These are phyloP conservation scores for Mucor saturninus DNA, from an alignment of 371 early-diverging fungal species.

Conservation along the genomic window DNA sequence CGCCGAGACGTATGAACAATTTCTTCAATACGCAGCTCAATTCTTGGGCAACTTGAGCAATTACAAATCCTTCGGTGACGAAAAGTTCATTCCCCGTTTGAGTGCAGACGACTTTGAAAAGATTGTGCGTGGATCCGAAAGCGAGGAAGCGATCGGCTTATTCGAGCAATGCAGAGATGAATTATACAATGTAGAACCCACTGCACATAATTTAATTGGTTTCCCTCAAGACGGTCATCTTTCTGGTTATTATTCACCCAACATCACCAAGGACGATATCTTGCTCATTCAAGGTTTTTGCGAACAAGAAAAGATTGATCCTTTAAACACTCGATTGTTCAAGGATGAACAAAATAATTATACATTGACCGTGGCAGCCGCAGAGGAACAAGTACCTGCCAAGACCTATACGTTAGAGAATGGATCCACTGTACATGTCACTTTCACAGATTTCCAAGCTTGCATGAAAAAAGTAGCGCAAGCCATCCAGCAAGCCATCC, in stretches of 20 bases:
- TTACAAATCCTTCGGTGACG: constrained; percentile 68
- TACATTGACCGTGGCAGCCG: constrained; percentile 46
- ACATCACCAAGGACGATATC: constrained; percentile 60
- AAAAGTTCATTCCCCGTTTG: constrained; percentile 66
- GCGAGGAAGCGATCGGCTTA: constrained; percentile 27
- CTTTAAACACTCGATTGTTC: constrained; percentile 53
- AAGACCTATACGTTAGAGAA: constrained; percentile 29
- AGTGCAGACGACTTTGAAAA: constrained; percentile 37
- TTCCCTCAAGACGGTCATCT: constrained; percentile 67
- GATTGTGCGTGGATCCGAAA: constrained; percentile 43
- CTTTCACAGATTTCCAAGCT: constrained; percentile 54
- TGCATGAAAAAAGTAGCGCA: constrained; percentile 51
- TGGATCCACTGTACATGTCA: constrained; percentile 45
- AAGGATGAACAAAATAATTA: constrained; percentile 37
- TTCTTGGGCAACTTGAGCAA: constrained; percentile 62
- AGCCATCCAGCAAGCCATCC: constrained; percentile 49
- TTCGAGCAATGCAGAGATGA: constrained; percentile 39
- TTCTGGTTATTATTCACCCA: constrained; percentile 58
- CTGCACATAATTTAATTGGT: constrained; percentile 52
- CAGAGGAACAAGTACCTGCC: constrained; percentile 23
- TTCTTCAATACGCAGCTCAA: constrained; percentile 60
- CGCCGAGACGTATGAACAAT: constrained; percentile 53
- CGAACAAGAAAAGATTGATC: constrained; percentile 42
- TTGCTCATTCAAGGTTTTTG: constrained; percentile 52
- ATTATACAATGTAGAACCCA: constrained; percentile 49